Evolutionary conservation across 768 basidiomycete genomes (phyloP).

Genomic region (Serpula lacrymans): DNA sequence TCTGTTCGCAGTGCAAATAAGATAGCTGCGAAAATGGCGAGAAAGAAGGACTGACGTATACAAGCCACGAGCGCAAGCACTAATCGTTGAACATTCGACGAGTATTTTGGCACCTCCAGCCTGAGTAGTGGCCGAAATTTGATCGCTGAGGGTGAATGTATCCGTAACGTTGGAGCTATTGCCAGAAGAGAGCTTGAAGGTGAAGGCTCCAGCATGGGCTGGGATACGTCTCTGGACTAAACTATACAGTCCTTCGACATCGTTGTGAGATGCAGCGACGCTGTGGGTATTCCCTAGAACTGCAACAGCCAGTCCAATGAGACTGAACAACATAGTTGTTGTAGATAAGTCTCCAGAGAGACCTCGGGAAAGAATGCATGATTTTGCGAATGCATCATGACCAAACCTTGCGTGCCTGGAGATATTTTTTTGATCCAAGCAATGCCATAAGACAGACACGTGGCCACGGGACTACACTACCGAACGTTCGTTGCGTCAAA

Average conservation of each 20-base stretch:
- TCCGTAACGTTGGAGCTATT: conserved; percentile 10
- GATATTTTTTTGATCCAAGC: too few relatives aligned
- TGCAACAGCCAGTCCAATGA: too few relatives aligned
- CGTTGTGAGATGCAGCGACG: too few relatives aligned
- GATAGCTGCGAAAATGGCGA: neutral
- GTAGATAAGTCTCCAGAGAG: too few relatives aligned
- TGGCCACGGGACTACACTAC: too few relatives aligned
- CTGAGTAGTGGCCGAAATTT: conserved; percentile 4
- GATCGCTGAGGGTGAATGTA: conserved; percentile 23
- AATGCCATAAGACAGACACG: too few relatives aligned
- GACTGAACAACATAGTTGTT: too few relatives aligned
- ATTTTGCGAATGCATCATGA: too few relatives aligned
- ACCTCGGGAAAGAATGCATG: too few relatives aligned
- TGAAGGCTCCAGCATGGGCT: conserved; percentile 20
- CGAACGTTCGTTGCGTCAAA: too few relatives aligned
- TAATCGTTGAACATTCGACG: conserved; percentile 11
- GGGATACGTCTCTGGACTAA: conserved; percentile 25
- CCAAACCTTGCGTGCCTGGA: too few relatives aligned
- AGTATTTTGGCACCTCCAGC: neutral
- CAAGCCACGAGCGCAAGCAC: conserved; percentile 27
- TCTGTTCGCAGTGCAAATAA: conserved; percentile 6
- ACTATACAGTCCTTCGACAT: conserved; percentile 21
- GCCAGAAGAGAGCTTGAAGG: conserved; percentile 18
- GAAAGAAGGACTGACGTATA: conserved; percentile 21
- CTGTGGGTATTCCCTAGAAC: too few relatives aligned